phyloP scores from a whole-genome alignment of 1,284 basidiomycete species.

The Pterulicium gracile region DNA sequence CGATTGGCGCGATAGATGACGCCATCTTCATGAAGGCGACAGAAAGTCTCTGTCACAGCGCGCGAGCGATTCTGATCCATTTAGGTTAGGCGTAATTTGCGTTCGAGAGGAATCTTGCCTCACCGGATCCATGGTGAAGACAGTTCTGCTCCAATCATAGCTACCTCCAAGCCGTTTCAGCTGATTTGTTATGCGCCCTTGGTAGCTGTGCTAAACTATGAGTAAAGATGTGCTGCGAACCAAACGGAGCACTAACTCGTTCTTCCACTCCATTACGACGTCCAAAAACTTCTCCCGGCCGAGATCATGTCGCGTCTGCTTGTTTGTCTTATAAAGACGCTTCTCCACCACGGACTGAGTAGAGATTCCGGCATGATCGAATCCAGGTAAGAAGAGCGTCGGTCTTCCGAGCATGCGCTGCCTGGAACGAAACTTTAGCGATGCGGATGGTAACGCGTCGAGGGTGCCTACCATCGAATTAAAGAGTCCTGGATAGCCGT shows the following conservation, averaged over 20 bases:
- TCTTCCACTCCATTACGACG: conserved; percentile 95
- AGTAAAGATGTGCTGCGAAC: background rate
- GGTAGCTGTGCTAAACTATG: conserved; percentile 48
- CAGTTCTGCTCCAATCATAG: conserved; percentile 89
- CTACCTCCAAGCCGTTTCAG: conserved; percentile 86
- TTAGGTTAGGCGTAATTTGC: conserved; percentile 9
- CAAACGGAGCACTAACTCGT: conserved; percentile 52
- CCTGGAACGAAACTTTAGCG: conserved; percentile 31
- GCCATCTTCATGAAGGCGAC: conserved; percentile 86
- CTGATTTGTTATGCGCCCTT: conserved; percentile 85
- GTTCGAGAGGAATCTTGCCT: conserved; percentile 15
- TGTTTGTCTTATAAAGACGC: conserved; percentile 76
- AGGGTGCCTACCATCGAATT: conserved; percentile 66
- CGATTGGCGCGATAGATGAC: conserved; percentile 95
- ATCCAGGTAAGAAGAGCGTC: conserved; percentile 87
- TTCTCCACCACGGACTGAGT: conserved; percentile 98
- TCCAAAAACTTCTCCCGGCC: conserved; percentile 90
- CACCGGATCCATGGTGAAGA: conserved; percentile 94
- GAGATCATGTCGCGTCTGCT: conserved; percentile 85
- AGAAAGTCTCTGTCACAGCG: conserved; percentile 91
- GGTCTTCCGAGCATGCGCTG: conserved; percentile 95
- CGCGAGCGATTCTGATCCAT: conserved; percentile 56
- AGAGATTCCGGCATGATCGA: conserved; percentile 98
- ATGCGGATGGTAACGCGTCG: background rate
- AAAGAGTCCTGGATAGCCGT: conserved; percentile 88